Evolutionary conservation across 352 stramenopile genomes (phyloP).

Genomic region (Globisporangium nodosum): DNA sequence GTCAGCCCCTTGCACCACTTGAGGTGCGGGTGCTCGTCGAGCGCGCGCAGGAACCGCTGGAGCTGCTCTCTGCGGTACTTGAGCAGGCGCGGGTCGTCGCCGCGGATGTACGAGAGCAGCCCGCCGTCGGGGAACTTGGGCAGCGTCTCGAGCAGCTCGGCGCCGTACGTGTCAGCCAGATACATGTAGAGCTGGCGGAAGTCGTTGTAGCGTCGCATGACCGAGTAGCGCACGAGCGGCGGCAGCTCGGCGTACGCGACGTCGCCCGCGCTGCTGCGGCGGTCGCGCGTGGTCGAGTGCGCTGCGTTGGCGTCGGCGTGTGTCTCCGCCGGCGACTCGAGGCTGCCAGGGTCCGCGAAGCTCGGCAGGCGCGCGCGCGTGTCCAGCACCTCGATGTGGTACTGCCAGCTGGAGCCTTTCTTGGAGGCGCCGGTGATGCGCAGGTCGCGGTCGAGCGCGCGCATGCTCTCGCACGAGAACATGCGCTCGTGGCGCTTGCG

Average conservation of each 20-base stretch:
- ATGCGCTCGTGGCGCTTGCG: constrained; percentile 15
- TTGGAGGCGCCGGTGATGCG: constrained; percentile 72
- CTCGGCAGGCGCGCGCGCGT: constrained; percentile 30
- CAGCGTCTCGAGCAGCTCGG: constrained; percentile 35
- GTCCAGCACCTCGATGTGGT: constrained; percentile 79
- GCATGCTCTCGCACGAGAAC: constrained; percentile 20
- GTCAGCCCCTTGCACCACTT: constrained; percentile 55
- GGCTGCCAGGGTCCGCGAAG: constrained; percentile 14
- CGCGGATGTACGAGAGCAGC: constrained; percentile 66
- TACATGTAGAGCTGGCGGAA: constrained; percentile 63
- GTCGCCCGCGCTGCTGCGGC: constrained; percentile 9
- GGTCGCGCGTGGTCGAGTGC: neutral
- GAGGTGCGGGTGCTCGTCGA: constrained; percentile 53
- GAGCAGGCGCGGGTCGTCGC: constrained; percentile 66
- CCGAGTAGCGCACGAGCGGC: constrained; percentile 72
- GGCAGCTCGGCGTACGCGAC: constrained; percentile 37
- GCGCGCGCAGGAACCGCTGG: constrained; percentile 49
- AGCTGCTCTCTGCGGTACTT: constrained; percentile 58
- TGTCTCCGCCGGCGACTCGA: constrained; percentile 9
- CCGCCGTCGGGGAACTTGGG: constrained; percentile 68
- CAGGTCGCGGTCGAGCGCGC: constrained; percentile 40
- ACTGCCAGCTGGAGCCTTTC: constrained; percentile 60
- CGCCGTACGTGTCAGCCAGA: constrained; percentile 41
- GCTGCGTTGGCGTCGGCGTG: constrained; percentile 5
- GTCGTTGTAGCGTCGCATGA: constrained; percentile 76